These are phyloP conservation scores for Picocystis salinarum DNA, from an alignment of 139 green algal genomes.

Conservation along the genomic window DNA sequence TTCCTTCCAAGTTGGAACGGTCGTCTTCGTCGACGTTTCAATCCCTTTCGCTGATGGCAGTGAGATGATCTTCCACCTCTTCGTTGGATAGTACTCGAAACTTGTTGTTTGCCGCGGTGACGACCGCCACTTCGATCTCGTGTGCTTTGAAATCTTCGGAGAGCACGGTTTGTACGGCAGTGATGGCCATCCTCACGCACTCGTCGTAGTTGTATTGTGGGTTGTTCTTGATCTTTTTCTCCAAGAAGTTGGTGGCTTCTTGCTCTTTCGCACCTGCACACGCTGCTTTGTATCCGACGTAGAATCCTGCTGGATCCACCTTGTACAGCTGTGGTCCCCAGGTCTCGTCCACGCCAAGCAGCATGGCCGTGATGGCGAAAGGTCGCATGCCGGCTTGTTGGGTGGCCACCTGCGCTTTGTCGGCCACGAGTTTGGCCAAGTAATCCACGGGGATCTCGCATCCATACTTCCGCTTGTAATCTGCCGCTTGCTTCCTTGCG, in stretches of 20 bases:
- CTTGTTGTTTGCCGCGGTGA: constrained; percentile 18
- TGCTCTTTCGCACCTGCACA: constrained; percentile 84
- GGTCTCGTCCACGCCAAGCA: constrained; percentile 89
- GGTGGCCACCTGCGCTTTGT: constrained; percentile 94
- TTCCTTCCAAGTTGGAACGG: no score
- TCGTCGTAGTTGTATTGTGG: no score
- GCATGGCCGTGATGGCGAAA: constrained; percentile 37
- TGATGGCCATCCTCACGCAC: constrained; percentile 59
- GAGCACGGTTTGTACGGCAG: constrained; percentile 67
- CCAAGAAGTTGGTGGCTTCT: constrained; percentile 81
- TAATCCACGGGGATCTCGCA: constrained; percentile 91
- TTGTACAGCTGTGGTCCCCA: constrained; percentile 86
- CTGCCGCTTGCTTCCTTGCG: not conserved
- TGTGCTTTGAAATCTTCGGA: constrained; percentile 86
- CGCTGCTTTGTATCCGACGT: constrained; percentile 89
- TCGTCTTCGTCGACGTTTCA: no score
- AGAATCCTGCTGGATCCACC: constrained; percentile 92
- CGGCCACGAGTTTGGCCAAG: constrained; percentile 74
- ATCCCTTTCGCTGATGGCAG: constrained; percentile 71
- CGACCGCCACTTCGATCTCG: constrained; percentile 76
- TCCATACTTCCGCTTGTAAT: constrained; percentile 43
- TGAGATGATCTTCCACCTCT: constrained; percentile 74
- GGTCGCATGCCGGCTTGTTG: constrained; percentile 47
- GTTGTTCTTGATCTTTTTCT: constrained; percentile 82
- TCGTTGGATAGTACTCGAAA: constrained; percentile 47